Percentiles rank a stretch among this genome's conserved stretches.
These are phyloP conservation scores for Lophiostoma macrostomum DNA, from an alignment of 495 filamentous ascomycete genomes.

Conservation along the genomic window DNA sequence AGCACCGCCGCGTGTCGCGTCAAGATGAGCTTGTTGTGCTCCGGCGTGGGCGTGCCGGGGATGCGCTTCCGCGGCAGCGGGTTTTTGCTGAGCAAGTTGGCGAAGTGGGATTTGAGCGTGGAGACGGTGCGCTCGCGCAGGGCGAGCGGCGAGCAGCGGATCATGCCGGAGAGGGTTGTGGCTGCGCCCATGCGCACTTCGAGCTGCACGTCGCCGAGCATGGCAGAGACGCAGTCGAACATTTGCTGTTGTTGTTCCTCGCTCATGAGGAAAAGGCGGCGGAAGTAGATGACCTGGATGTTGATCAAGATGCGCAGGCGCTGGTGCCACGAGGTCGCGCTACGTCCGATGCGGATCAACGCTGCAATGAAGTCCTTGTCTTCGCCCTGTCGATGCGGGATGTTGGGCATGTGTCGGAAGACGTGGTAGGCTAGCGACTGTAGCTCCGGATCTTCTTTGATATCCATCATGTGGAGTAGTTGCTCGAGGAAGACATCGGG, in stretches of 20 bases:
- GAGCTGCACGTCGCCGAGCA: conserved; percentile 88
- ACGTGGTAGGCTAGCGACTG: conserved; percentile 95
- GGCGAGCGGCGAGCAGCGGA: conserved; percentile 85
- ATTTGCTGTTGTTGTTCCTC: conserved; percentile 69
- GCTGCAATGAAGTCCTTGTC: conserved; percentile 78
- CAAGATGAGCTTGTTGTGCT: conserved; percentile 75
- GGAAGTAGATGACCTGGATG: conserved; percentile 99
- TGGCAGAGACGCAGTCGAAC: conserved; percentile 85
- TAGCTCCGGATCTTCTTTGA: conserved; percentile 96
- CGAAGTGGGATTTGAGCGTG: conserved; percentile 75
- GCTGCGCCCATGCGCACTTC: conserved; percentile 93
- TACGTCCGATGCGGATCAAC: conserved; percentile 84
- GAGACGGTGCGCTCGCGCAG: conserved; percentile 74
- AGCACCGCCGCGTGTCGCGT: conserved; percentile 86
- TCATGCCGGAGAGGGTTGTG: conserved; percentile 93
- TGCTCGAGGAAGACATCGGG: conserved; percentile 83
- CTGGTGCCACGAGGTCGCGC: conserved; percentile 91
- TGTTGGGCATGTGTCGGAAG: conserved; percentile 93
- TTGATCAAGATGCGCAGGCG: conserved; percentile 95
- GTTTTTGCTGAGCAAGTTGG: conserved; percentile 68
- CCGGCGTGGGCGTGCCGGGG: conserved; percentile 69
- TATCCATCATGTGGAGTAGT: conserved; percentile 99
- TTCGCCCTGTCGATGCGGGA: conserved; percentile 84
- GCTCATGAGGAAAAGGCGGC: conserved; percentile 90
- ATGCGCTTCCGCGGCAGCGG: conserved; percentile 73